Evolutionary conservation across 805 yeast genomes (phyloP).

Genomic region (Yarrowia sp.): DNA sequence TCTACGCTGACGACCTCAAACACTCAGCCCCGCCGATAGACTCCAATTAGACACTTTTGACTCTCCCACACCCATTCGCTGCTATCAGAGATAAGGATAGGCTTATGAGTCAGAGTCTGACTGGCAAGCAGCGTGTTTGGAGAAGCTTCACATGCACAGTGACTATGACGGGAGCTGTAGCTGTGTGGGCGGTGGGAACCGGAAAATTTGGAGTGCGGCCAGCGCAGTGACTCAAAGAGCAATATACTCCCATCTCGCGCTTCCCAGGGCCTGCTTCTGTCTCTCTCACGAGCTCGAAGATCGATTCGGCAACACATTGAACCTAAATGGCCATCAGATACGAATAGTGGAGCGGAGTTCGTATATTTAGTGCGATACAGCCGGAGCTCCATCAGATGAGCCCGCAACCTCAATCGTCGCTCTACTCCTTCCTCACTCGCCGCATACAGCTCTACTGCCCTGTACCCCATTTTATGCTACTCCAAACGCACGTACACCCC

Average conservation of each 20-base stretch:
- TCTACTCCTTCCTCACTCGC: no score
- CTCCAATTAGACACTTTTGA: conserved; percentile 10
- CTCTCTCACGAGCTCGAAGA: neutral
- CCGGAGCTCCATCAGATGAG: no score
- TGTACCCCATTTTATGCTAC: neutral
- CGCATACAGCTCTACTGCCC: neutral
- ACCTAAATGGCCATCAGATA: neutral
- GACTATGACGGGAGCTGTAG: neutral
- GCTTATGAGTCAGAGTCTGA: conserved; percentile 11
- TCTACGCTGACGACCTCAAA: neutral
- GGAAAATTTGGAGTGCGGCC: neutral
- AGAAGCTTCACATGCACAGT: neutral
- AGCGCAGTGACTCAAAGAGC: no score
- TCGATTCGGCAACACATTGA: conserved; percentile 16
- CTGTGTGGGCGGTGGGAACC: neutral
- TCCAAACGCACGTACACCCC: neutral
- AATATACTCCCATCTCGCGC: no score
- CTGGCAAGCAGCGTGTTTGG: neutral
- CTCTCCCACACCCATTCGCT: conserved; percentile 16
- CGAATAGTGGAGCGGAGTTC: neutral
- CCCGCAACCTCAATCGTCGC: no score
- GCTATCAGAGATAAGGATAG: conserved; percentile 22
- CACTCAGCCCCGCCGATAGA: neutral
- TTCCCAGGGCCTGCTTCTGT: no score
- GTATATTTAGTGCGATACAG: no score